A percentile compares a stretch with the other conserved stretches of the same genome.
phyloP scores from a whole-genome alignment of 768 basidiomycete species.

The Kondoa subrosea region DNA sequence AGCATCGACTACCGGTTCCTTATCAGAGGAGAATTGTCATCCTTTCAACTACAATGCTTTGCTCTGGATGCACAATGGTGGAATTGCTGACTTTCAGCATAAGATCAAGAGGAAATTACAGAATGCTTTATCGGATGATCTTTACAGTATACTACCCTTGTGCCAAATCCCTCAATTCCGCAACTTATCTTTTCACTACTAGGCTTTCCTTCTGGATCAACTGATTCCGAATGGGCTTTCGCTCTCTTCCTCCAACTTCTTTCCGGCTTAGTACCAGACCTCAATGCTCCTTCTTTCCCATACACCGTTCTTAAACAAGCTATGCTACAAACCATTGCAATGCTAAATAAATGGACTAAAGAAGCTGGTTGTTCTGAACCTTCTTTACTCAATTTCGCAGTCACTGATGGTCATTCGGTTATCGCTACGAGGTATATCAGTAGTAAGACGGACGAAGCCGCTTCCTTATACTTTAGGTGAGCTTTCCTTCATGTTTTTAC shows the following conservation, averaged over 20 bases:
- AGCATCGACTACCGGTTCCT: conserved; percentile 75
- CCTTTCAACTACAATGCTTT: conserved; percentile 82
- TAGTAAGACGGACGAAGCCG: conserved; percentile 76
- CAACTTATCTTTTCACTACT: too few species aligned
- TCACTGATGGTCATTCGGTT: conserved; percentile 86
- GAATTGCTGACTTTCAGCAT: conserved; percentile 56
- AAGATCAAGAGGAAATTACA: conserved; percentile 68
- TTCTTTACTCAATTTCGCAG: conserved; percentile 61
- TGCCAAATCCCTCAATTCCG: too few species aligned
- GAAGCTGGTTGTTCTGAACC: conserved; percentile 53
- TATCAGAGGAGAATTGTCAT: conserved; percentile 73
- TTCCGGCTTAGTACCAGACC: conserved; percentile 13
- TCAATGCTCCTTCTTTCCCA: conserved; percentile 57
- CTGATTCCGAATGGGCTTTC: conserved; percentile 97
- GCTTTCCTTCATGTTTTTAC: background rate
- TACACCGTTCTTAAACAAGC: conserved; percentile 56
- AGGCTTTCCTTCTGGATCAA: conserved; percentile 83
- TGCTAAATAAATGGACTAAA: conserved; percentile 58
- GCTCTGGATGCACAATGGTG: conserved; percentile 47
- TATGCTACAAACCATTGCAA: conserved; percentile 71
- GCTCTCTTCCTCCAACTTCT: conserved; percentile 34
- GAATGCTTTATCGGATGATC: conserved; percentile 54
- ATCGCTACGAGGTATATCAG: conserved; percentile 90
- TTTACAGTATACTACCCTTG: too few species aligned
- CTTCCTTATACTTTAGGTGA: conserved; percentile 43